Base-by-base conservation (phyloP, 2,329 filamentous ascomycete species). In the Metarhizium humberi region DNA sequence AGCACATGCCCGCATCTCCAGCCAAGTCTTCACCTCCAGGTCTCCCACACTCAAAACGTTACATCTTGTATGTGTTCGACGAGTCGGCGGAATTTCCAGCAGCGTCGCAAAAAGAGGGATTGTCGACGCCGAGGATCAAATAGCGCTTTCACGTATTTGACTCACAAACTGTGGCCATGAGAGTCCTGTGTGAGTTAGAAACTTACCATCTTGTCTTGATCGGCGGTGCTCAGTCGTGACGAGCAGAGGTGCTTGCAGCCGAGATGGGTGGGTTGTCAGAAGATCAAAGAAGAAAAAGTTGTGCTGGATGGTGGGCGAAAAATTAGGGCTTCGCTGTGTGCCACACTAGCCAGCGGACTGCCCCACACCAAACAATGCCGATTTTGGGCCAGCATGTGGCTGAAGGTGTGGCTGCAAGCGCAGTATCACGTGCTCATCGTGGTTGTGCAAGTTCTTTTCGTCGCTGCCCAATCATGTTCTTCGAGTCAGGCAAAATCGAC, bases 1-100 rank as follows among this genome's bases (percentile, higher is more conserved):
- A 77, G 77, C 78, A 60, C 74, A 72, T 67, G 61, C 66, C 57
- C 62, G 53, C 14, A 51, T 75, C 82, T 86, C 82, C 80, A 86
- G 83, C 81, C 83, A 84, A 75, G 73, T 82, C 81, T 75, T 83
- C 81, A 82, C 79, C 75, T 6, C 57, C 34, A 47, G 36, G 48
- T 50, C 51, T 56, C 20, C 40, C 46, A 50, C 48, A 50, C 6
- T 30, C 48, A 38, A 38, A 29, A 48, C 13, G 25, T 45, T 8
- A 48, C 18, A 16, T 48, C 45, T 48, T 50, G 60, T 61, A 58
- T 61, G 60, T 59, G 48, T 58, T 57, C 52, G 66, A 63, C 64
- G 16, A 52, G 56, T 61, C 58, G 64, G 69, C 61, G 68, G 70
- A 66, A 70, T 67, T 63, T 63, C 64, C 66, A 69, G 60, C 67